Evolutionary conservation across 169 alveolate species (phyloP).

Genomic region (Plasmodium sp.): DNA sequence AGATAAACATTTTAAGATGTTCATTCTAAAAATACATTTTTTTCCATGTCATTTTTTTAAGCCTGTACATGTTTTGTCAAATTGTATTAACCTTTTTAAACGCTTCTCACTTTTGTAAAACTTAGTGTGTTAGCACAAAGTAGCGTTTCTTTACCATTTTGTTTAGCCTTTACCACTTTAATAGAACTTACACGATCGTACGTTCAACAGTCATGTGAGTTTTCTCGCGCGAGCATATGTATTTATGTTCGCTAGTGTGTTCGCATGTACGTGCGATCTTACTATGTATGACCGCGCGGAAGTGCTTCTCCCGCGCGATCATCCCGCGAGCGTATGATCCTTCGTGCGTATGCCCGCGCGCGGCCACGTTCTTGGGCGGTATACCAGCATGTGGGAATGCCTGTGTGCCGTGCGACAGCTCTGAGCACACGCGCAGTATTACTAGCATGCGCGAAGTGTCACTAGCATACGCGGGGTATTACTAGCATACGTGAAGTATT

Average conservation of each 20-base stretch:
- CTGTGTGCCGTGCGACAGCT: background rate
- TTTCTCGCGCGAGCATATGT: background rate
- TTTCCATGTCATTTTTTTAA: background rate
- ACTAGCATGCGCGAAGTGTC: background rate
- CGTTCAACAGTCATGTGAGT: background rate
- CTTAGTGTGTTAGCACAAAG: constrained; percentile 11
- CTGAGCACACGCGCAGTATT: background rate
- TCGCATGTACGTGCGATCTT: background rate
- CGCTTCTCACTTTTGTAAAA: constrained; percentile 2
- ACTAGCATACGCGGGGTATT: too few species aligned
- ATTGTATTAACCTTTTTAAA: background rate
- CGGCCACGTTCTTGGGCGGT: background rate
- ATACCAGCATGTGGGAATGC: background rate
- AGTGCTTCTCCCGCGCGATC: background rate
- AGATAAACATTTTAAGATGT: constrained; percentile 1
- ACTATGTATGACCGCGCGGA: background rate
- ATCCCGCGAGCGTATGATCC: background rate
- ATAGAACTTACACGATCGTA: background rate
- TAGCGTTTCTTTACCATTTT: background rate
- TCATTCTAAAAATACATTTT: background rate
- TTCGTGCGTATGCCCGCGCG: background rate
- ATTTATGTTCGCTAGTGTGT: background rate
- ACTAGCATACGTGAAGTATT: too few species aligned
- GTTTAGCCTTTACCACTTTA: background rate
- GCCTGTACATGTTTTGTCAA: constrained; percentile 4